phyloP scores from a whole-genome alignment of 169 alveolate species.

The Plasmodium billcollinsi region DNA sequence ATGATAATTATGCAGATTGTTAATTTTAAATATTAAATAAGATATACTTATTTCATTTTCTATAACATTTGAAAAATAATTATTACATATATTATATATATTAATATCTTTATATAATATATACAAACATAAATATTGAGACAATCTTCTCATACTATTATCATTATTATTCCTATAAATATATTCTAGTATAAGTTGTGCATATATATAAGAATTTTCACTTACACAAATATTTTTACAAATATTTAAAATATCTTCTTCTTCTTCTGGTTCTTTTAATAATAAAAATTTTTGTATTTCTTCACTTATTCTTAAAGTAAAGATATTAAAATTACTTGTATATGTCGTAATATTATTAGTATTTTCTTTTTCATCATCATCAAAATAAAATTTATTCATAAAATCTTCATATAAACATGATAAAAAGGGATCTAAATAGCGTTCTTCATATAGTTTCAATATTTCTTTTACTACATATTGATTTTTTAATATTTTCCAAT shows the following conservation, averaged over 20 bases:
- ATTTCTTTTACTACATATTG: slow-evolving; percentile 84
- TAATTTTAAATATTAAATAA: slow-evolving; percentile 42
- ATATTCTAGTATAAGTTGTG: slow-evolving; percentile 91
- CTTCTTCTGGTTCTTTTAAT: slow-evolving; percentile 86
- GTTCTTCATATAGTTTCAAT: slow-evolving; percentile 86
- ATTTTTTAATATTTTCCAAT: slow-evolving; percentile 88
- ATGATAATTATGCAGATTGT: slow-evolving; percentile 42
- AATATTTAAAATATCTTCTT: slow-evolving; percentile 79
- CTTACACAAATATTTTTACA: slow-evolving; percentile 87
- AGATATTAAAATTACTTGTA: slow-evolving; percentile 92
- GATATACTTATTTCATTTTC: slow-evolving; percentile 71
- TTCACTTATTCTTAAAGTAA: slow-evolving; percentile 91
- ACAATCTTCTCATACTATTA: slow-evolving; percentile 90
- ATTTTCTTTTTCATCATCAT: slow-evolving; percentile 15
- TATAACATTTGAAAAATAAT: slow-evolving; percentile 30
- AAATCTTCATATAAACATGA: slow-evolving; percentile 90
- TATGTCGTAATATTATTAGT: slow-evolving; percentile 78
- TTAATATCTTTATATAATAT: slow-evolving; percentile 63
- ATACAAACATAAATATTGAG: slow-evolving; percentile 84
- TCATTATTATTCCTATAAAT: slow-evolving; percentile 91
- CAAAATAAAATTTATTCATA: slow-evolving; percentile 81
- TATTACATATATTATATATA: slow-evolving; percentile 45
- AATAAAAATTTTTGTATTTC: slow-evolving; percentile 88
- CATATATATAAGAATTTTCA: slow-evolving; percentile 92
- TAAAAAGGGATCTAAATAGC: slow-evolving; percentile 88